phyloP scores from a whole-genome alignment of 495 filamentous ascomycete genomes.

The Aspergillus funiculosus region DNA sequence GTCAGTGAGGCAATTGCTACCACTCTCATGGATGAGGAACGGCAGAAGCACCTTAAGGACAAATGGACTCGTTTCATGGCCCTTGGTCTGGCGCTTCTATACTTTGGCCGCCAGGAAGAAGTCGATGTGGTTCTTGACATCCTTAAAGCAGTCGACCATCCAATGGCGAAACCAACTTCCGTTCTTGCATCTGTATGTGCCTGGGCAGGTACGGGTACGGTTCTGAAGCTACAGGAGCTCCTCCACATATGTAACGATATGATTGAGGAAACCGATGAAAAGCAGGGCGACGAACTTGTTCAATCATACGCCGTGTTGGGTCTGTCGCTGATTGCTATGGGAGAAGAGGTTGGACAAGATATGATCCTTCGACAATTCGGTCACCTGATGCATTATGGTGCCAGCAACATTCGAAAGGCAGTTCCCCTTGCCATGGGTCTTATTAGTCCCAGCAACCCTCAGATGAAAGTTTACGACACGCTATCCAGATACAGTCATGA shows the following conservation, averaged over 20 bases:
- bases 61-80: constrained; percentile 98
- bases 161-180: constrained; percentile 83
- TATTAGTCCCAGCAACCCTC: constrained; percentile 93
- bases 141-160: constrained; percentile 90
- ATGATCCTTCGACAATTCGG: constrained; percentile 98
- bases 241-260: constrained; percentile 97
- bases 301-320: constrained; percentile 96
- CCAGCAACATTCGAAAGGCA: constrained; percentile 90
- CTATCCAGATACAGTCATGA: constrained; percentile 98
- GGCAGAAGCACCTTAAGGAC: constrained; percentile 79
- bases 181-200: constrained; percentile 93
- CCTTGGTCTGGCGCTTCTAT: constrained; percentile 87
- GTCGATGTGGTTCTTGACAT: constrained; percentile 94
- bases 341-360: constrained; percentile 95
- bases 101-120: constrained; percentile 94
- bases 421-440: constrained; percentile 98
- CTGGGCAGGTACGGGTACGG: constrained; percentile 94
- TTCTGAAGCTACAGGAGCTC: constrained; percentile 92
- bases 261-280: constrained; percentile 85
- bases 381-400: constrained; percentile 98
- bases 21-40: constrained; percentile 86
- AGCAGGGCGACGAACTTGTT: constrained; percentile 87
- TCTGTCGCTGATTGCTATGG: constrained; percentile 92
- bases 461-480: constrained; percentile 99
- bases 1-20: constrained; percentile 84